Evolutionary conservation across 2,329 filamentous ascomycete species (phyloP).

Genomic region (Albifimbria verrucaria): DNA sequence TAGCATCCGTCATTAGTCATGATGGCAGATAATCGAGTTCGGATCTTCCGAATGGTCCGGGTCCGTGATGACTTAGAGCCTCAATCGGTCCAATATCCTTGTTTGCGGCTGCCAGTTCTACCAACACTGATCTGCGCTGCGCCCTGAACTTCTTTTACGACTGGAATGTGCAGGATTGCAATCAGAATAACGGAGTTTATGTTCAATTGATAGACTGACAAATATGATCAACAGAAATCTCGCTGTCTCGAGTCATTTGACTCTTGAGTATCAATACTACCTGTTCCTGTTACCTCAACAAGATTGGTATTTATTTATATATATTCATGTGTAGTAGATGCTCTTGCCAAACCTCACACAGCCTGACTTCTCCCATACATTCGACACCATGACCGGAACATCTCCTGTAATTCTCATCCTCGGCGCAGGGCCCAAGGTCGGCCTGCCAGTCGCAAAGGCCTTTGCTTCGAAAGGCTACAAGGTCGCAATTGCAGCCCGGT

Average conservation of each 20-base stretch:
- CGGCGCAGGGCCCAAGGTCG: slow-evolving; percentile 21
- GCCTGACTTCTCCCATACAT: neutral
- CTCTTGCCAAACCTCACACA: neutral
- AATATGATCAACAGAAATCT: neutral
- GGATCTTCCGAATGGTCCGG: neutral
- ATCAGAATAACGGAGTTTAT: neutral
- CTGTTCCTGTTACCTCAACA: neutral
- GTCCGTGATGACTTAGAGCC: neutral
- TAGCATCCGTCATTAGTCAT: neutral
- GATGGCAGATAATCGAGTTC: neutral
- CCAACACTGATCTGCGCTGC: neutral
- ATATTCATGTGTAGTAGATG: too few species aligned
- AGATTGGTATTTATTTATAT: neutral
- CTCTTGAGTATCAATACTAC: neutral
- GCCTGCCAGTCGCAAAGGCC: slow-evolving; percentile 14
- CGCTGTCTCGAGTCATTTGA: neutral
- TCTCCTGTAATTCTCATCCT: slow-evolving; percentile 18
- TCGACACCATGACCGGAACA: slow-evolving; percentile 4
- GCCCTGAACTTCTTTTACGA: neutral
- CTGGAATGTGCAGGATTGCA: neutral
- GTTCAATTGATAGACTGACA: neutral
- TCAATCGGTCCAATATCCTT: too few species aligned
- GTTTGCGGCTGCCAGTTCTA: neutral
- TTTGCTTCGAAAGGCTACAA: slow-evolving; percentile 21
- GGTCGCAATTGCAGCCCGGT: slow-evolving; percentile 20